Base-by-base conservation (phyloP, 768 basidiomycete species). In the Suillus tomentosus region DNA sequence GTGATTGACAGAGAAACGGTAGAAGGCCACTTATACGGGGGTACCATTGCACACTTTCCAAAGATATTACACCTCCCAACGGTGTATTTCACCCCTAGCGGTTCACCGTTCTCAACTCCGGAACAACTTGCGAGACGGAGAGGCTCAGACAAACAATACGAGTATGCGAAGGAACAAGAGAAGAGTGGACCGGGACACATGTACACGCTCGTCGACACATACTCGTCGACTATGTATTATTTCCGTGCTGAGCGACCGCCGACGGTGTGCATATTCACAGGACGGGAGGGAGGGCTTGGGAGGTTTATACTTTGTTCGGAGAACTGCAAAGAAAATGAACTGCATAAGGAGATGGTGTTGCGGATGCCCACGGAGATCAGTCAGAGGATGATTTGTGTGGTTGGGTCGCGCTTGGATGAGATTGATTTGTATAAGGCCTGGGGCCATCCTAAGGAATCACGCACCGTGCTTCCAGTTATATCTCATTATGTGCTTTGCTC, bases 291-390 rank as follows among this genome's bases (percentile, higher is more conserved):
- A 5, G 70, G 70, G 37, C 45, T 70, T 13, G 70, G 70, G 24
- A 47, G 70, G 47, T 70, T 70, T 53, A 69, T 70, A 34, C 50
- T 70, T 37, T 70, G 70, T 55, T 70, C 69, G 37, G 70, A 70
- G 59, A 68, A 31, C 3, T 70, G 70, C 22, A 10, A 10, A 0
- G 27, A n/a, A 8, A 66, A 62, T 13, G 69, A 70, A 37, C 42
- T 70, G 19, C 69, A 66, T 19, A 70, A 70, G 53, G 69, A 70
- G 65, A 62, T 53, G 3, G 69, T 70, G 11, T 19, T 70, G 31
- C 62, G 66, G 43, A 67, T 40, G 40, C 40, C 40, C 13, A 40
- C 40, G 40, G 40, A 40, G 40, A 40, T 40, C 40, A 40, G 40
- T 69, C 31, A 54, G 19, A 54, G 19, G 53, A 54, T 54, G 53